A percentile compares a stretch with the other conserved stretches of the same genome.
Evolutionary conservation across 768 basidiomycete genomes (phyloP).

Genomic region (Lepiota venenata): DNA sequence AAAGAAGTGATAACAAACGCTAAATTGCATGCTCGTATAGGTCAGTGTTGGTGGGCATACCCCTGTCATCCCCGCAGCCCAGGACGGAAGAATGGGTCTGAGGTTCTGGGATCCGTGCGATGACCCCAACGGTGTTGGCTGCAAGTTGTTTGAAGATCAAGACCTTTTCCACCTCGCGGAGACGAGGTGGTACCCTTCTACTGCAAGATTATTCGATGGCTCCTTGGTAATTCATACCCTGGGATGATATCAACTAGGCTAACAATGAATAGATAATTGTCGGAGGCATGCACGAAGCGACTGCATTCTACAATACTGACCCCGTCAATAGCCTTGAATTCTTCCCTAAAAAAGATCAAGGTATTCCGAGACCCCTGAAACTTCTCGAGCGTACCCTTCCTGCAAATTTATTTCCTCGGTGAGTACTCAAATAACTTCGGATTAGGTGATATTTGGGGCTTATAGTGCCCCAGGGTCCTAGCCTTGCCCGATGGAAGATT

Average conservation of each 20-base stretch:
- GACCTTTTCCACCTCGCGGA: constrained; percentile 29
- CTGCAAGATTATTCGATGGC: constrained; percentile 29
- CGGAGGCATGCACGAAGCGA: constrained; percentile 24
- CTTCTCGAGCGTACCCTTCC: constrained; percentile 28
- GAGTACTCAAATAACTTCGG: constrained; percentile 12
- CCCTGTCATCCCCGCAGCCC: constrained; percentile 23
- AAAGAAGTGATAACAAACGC: background rate
- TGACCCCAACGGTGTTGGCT: constrained; percentile 24
- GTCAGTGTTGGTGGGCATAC: constrained; percentile 28
- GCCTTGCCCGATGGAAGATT: constrained; percentile 39
- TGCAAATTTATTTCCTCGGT: constrained; percentile 25
- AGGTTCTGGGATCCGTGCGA: constrained; percentile 37
- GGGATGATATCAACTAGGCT: background rate
- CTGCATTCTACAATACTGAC: constrained; percentile 61
- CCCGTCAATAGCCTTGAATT: constrained; percentile 46
- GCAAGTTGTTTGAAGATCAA: constrained; percentile 34
- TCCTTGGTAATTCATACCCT: constrained; percentile 29
- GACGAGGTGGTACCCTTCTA: constrained; percentile 40
- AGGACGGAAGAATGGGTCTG: constrained; percentile 32
- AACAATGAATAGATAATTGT: constrained; percentile 20
- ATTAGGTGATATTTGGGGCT: background rate
- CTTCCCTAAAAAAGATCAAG: constrained; percentile 37
- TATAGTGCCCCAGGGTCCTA: constrained; percentile 18
- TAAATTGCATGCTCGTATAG: constrained; percentile 10
- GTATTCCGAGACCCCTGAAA: constrained; percentile 24